Evolutionary conservation across 2,329 filamentous ascomycete genomes (phyloP).

Genomic region (Botrytis deweyae): DNA sequence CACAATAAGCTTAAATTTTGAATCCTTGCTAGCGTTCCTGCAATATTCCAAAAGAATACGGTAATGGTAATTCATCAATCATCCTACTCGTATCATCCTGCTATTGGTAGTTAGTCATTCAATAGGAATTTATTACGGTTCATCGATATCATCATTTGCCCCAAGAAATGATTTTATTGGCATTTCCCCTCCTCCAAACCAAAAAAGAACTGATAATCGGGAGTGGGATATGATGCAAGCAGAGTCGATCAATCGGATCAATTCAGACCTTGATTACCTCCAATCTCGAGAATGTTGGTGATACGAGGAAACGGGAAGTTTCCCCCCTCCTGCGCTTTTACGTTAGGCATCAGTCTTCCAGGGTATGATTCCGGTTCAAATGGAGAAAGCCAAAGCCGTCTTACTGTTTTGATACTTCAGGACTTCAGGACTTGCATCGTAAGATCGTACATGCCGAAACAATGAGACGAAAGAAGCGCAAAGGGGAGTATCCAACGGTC

Average conservation of each 20-base stretch:
- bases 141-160: background rate
- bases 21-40: too few relatives aligned
- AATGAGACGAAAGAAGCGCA: background rate
- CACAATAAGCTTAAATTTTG: too few relatives aligned
- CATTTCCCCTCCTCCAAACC: background rate
- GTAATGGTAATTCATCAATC: background rate
- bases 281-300: background rate
- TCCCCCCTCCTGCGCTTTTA: background rate
- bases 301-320: background rate
- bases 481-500: background rate
- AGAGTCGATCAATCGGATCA: slow-evolving; percentile 14
- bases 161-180: background rate
- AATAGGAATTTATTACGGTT: background rate
- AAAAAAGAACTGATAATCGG: background rate
- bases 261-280: background rate
- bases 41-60: too few relatives aligned
- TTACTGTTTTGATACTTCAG: background rate
- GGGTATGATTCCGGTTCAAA: background rate
- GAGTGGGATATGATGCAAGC: background rate
- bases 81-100: slow-evolving; percentile 11
- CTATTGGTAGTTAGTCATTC: background rate
- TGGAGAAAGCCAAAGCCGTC: background rate
- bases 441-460: background rate
- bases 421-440: background rate
- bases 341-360: slow-evolving; percentile 5